Evolutionary conservation across 306 rosid genomes (phyloP), one percentile per base, ranked within the genome.

Genomic region (Lagenaria siceraria): DNA sequence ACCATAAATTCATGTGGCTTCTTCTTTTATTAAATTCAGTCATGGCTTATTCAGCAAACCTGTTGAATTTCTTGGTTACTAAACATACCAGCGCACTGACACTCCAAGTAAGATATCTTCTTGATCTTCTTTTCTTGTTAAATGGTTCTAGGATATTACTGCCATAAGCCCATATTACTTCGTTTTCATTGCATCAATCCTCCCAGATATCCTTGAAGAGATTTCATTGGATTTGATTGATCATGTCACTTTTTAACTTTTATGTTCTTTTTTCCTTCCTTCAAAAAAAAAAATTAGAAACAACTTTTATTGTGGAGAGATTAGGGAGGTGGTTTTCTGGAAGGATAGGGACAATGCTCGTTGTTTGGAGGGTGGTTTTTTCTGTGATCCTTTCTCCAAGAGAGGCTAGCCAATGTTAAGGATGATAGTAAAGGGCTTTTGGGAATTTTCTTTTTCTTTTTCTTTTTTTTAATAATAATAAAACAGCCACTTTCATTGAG

Each of bases 21-120:
- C 99, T 95, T 86, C 93, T 95, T 89, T 81, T 87, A 59, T 78
- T 95, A 61, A 95, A 95, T 84, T 95, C 99, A 43, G 87, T 84
- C 27, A 53, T 93, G 82, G 98, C 97, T 53, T 95, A 89, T 86
- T 83, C 87, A 13, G 99, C 99, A 43, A 95, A 95, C 89, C 78
- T 95, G 84, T 81, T 94, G 81, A 95, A 95, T 87, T 92, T 95
- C 90, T 86, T 95, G 92, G 99, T 95, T 75, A 95, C 97, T n/a
- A 92, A 95, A 82, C 91, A 95, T 82, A 95, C 99, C 35, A 95
- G 99, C 75, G 93, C 99, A 42, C 84, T 92, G 22, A 95, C 97
- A 33, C 97, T 95, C 76, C 99, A 95, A 96, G 99, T 95, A 89
- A 36, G 83, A 74, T 77, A 17, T 61, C 75, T 27, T 59, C 72